Percentiles rank a stretch among this genome's conserved stretches.
Evolutionary conservation across 2,329 filamentous ascomycete species (phyloP).

Genomic region (Colletotrichum scovillei): DNA sequence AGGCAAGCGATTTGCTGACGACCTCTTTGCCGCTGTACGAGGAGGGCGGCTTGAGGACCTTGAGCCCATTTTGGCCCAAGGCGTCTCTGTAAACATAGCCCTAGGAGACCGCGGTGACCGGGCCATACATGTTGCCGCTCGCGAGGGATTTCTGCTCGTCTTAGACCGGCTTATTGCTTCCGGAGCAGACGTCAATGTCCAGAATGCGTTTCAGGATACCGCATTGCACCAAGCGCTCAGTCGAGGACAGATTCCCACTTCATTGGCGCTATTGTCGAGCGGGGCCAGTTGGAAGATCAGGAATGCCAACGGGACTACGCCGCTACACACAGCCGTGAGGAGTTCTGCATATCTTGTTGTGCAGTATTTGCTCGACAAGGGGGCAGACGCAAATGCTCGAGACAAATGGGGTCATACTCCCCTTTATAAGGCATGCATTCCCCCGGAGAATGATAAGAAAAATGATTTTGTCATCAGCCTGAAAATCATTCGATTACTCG

Average conservation of each 20-base stretch:
- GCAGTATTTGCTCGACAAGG: conserved; percentile 20
- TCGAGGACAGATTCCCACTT: conserved; percentile 1
- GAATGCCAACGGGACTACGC: conserved; percentile 6
- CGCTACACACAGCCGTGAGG: conserved; percentile 17
- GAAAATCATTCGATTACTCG: conserved; percentile 7
- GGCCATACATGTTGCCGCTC: conserved; percentile 9
- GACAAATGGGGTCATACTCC: conserved; percentile 14
- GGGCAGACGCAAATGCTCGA: conserved; percentile 20
- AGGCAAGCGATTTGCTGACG: background rate
- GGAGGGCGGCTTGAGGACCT: conserved; percentile 1
- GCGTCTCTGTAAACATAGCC: background rate
- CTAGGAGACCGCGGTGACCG: background rate
- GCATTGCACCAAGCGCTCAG: conserved; percentile 9
- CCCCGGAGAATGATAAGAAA: conserved; percentile 6
- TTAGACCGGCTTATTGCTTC: conserved; percentile 9
- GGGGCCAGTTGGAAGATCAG: background rate
- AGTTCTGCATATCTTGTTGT: conserved; percentile 3
- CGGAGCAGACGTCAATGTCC: conserved; percentile 13
- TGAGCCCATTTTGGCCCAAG: background rate
- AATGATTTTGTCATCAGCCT: background rate
- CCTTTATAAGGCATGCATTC: conserved; percentile 16
- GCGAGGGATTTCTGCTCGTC: conserved; percentile 2
- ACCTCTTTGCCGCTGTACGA: background rate
- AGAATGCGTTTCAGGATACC: background rate
- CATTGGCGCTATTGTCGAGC: conserved; percentile 5